phyloP scores from a whole-genome alignment of 2,329 filamentous ascomycete species.

The Phyllosticta paracitricarpa region DNA sequence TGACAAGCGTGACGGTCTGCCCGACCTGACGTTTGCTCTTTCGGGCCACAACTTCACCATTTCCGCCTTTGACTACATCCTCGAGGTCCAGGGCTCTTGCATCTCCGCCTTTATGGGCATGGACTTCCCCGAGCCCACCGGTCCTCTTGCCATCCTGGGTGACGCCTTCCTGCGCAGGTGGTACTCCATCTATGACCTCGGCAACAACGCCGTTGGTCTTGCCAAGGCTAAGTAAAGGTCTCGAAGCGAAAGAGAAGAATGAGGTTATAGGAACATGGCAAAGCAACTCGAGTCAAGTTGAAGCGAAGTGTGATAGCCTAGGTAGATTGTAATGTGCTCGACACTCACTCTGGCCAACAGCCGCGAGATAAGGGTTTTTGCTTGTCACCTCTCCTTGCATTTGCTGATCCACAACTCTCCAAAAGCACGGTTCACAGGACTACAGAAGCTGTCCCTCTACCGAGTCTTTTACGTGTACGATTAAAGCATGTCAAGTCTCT shows the following conservation, averaged over 20 bases:
- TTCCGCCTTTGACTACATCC: conserved; percentile 80
- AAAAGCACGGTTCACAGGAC: too few relatives aligned
- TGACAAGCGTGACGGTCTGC: conserved; percentile 67
- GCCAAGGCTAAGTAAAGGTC: conserved; percentile 63
- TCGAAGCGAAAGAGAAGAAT: not conserved
- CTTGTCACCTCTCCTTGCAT: too few relatives aligned
- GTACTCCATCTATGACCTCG: conserved; percentile 96
- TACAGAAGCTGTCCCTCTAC: too few relatives aligned
- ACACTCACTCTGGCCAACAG: not conserved
- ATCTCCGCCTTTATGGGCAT: conserved; percentile 98
- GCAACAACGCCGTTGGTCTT: conserved; percentile 78
- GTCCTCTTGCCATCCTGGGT: conserved; percentile 88
- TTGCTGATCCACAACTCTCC: too few relatives aligned
- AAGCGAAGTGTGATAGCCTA: not conserved
- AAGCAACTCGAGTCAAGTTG: not conserved
- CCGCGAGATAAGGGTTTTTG: too few relatives aligned
- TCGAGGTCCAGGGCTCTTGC: conserved; percentile 89
- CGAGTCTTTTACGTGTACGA: too few relatives aligned
- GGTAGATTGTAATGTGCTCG: not conserved
- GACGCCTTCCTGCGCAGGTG: conserved; percentile 73
- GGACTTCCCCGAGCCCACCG: conserved; percentile 70
- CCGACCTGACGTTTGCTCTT: conserved; percentile 85
- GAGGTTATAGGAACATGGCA: not conserved
- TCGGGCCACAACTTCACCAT: conserved; percentile 91
- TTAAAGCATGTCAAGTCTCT: too few relatives aligned